phyloP scores from a whole-genome alignment of 441 rosid species.

The Gossypium davidsonii region DNA sequence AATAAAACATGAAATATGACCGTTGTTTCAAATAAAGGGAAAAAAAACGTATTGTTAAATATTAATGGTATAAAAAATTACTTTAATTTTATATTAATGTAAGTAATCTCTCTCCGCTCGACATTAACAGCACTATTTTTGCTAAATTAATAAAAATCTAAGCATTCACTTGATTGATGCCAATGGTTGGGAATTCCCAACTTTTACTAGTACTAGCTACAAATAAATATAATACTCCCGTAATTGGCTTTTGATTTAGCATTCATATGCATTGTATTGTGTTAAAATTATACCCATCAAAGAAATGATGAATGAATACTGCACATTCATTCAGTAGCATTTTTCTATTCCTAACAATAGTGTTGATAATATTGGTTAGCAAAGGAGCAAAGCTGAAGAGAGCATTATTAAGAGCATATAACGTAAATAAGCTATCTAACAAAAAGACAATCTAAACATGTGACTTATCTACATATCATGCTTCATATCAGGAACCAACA shows the following conservation, averaged over 20 bases:
- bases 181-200: background rate
- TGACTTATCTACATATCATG: background rate
- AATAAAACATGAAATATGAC: too few relatives aligned
- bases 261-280: background rate
- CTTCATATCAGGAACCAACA: background rate
- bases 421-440: background rate
- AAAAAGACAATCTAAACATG: background rate
- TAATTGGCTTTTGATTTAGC: background rate
- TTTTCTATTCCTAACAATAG: background rate
- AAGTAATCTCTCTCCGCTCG: too few relatives aligned
- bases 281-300: background rate
- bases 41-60: too few relatives aligned
- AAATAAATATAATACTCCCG: background rate
- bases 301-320: background rate
- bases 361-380: background rate
- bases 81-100: too few relatives aligned
- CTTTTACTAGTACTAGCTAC: background rate
- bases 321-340: background rate
- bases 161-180: background rate
- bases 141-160: background rate
- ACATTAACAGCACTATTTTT: background rate
- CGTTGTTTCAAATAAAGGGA: too few relatives aligned
- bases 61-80: too few relatives aligned
- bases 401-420: background rate
- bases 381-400: background rate